Evolutionary conservation across 2,329 filamentous ascomycete genomes (phyloP), one percentile per base, ranked within the genome.

Genomic region (Xylariaceae sp.): DNA sequence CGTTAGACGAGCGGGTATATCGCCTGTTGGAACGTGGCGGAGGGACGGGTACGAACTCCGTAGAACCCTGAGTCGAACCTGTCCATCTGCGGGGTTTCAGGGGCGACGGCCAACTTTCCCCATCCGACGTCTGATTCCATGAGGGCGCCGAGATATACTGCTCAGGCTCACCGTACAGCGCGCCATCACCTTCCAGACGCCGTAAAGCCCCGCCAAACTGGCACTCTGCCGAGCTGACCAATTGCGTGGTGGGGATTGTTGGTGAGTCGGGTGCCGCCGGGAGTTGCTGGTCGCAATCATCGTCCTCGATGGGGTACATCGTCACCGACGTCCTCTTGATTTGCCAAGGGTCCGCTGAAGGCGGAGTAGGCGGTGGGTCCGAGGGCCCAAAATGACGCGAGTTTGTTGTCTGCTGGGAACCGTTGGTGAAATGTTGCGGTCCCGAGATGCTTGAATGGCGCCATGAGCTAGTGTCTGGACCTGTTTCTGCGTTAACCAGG

Each of bases 341-440:
- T 59, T 78, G 74, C 78, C 77, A 80, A 5, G 77, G 77, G 55
- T 78, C 75, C 9, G 71, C 61, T 5, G 75, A 76, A 8, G 77
- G 76, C 2, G 75, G 77, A 48, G 66, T 67, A 44, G 69, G 72
- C 18, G 69, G 69, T 30, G 65, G 65, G 51, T 69, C 68, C 23
- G 68, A 68, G 44, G 67, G 65, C 34, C 56, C 59, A 11, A 68
- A 70, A 60, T 58, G 68, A 50, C 62, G 65, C 44, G 66, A 69
- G 55, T 61, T 67, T 50, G 61, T 66, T 61, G 67, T 62, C 44
- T 67, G 66, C 44, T 67, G 66, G 53, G 66, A 41, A 55, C 66
- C 63, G 53, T 58, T 66, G 35, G 56, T 41, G 30, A 59, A 62
- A 30, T 39, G 61, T 44, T 60, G 53, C 39, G 44, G 48, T 61